These are phyloP conservation scores for Hemileia vastatrix DNA, from an alignment of 1,284 basidiomycete species.

Conservation along the genomic window DNA sequence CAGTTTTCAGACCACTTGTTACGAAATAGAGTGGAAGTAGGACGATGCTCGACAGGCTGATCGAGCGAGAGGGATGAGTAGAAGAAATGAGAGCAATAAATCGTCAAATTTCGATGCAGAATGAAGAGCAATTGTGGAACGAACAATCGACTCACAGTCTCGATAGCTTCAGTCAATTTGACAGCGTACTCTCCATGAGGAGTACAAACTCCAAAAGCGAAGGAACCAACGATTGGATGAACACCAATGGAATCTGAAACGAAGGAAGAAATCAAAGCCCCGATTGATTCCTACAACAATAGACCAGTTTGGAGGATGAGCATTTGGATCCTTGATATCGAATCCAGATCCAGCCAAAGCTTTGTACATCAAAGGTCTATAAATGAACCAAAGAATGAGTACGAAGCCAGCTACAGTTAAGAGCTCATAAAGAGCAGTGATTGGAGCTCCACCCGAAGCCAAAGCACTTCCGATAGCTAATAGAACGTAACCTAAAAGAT, in stretches of 20 bases:
- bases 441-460: conserved; percentile 27
- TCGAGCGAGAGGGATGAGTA: background rate
- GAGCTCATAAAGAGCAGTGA: conserved; percentile 30
- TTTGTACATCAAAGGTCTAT: conserved; percentile 27
- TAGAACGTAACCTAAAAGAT: conserved; percentile 30
- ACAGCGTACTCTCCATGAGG: conserved; percentile 32
- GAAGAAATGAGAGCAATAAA: no score
- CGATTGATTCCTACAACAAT: conserved; percentile 27
- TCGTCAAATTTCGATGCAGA: no score
- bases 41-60: conserved; percentile 26
- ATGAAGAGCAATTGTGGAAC: no score
- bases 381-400: conserved; percentile 27
- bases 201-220: conserved; percentile 29
- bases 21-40: conserved; percentile 33
- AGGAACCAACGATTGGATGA: conserved; percentile 32
- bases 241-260: conserved; percentile 30
- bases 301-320: conserved; percentile 28
- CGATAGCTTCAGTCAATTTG: conserved; percentile 31
- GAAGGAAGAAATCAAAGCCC: conserved; percentile 29
- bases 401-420: conserved; percentile 28
- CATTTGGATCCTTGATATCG: conserved; percentile 26
- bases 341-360: conserved; percentile 26
- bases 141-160: conserved; percentile 12
- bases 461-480: conserved; percentile 30
- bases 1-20: conserved; percentile 28